These are phyloP conservation scores for Umbelopsis sp. DNA, from an alignment of 192 early-diverging fungal species.

Conservation along the genomic window DNA sequence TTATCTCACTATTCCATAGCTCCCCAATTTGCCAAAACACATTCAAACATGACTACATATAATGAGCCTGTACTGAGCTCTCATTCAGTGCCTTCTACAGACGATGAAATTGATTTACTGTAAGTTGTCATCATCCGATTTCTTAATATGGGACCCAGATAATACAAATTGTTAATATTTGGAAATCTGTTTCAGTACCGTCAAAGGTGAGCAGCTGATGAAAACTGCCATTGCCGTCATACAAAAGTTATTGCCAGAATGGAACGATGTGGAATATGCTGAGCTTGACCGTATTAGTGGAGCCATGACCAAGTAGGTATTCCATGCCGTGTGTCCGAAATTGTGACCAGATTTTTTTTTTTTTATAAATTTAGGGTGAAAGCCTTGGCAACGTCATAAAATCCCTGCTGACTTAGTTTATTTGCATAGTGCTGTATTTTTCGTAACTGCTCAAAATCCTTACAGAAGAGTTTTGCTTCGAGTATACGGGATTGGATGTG, in stretches of 20 bases:
- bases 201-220: constrained; percentile 26
- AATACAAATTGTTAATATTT: background rate
- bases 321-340: constrained; percentile 1
- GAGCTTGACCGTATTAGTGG: constrained; percentile 58
- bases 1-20: background rate
- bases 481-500: constrained; percentile 82
- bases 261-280: constrained; percentile 30
- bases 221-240: constrained; percentile 15
- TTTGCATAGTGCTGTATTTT: constrained; percentile 38
- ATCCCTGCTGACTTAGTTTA: constrained; percentile 32
- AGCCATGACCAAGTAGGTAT: constrained; percentile 71
- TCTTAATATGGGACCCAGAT: background rate
- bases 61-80: background rate
- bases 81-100: constrained; percentile 4
- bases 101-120: constrained; percentile 17
- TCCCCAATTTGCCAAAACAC: background rate
- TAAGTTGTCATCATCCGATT: constrained; percentile 14
- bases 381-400: background rate
- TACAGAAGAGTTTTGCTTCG: constrained; percentile 54
- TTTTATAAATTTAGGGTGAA: background rate
- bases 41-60: too few species aligned
- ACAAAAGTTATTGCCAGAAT: constrained; percentile 22
- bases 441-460: constrained; percentile 32
- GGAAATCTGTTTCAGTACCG: background rate
- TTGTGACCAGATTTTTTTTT: background rate